Percentiles rank a stretch among this genome's conserved stretches.
Evolutionary conservation across 2,329 filamentous ascomycete genomes (phyloP).

Genomic region (Aspergillus transmontanensis): DNA sequence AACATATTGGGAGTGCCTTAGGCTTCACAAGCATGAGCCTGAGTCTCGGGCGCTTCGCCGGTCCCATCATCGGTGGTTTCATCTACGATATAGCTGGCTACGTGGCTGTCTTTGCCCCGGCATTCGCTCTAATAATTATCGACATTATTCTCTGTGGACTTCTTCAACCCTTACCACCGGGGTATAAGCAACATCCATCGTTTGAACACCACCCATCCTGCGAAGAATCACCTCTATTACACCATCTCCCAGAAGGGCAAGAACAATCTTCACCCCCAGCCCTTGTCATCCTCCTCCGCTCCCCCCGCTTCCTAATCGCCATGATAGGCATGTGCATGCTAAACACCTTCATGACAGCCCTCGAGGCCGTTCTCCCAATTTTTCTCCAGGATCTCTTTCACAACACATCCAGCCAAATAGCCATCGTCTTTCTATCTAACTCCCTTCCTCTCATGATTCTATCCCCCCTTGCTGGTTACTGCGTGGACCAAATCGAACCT

Average conservation of each 20-base stretch:
- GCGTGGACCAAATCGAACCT: constrained; percentile 14
- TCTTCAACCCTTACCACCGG: constrained; percentile 31
- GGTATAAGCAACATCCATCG: not conserved
- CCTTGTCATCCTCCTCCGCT: constrained; percentile 2
- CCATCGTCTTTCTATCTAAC: constrained; percentile 12
- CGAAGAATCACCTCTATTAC: not conserved
- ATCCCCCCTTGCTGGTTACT: constrained; percentile 5
- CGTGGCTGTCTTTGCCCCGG: constrained; percentile 35
- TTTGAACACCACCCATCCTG: not conserved
- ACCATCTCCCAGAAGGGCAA: no score
- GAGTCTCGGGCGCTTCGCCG: constrained; percentile 64
- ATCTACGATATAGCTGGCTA: constrained; percentile 58
- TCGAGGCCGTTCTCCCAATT: constrained; percentile 15
- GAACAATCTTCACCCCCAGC: constrained; percentile 41
- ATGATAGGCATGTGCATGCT: constrained; percentile 13
- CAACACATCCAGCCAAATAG: constrained; percentile 9
- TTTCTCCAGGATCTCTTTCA: constrained; percentile 11
- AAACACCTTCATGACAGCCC: constrained; percentile 13
- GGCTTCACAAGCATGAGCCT: constrained; percentile 63
- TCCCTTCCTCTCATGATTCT: constrained; percentile 9
- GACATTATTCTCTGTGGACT: constrained; percentile 55
- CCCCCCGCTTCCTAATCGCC: constrained; percentile 56
- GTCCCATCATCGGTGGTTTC: constrained; percentile 67
- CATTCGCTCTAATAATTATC: constrained; percentile 42
- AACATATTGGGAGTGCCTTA: constrained; percentile 14